phyloP scores from a whole-genome alignment of 176 grass and related monocot species.

The Triticum dicoccoides region DNA sequence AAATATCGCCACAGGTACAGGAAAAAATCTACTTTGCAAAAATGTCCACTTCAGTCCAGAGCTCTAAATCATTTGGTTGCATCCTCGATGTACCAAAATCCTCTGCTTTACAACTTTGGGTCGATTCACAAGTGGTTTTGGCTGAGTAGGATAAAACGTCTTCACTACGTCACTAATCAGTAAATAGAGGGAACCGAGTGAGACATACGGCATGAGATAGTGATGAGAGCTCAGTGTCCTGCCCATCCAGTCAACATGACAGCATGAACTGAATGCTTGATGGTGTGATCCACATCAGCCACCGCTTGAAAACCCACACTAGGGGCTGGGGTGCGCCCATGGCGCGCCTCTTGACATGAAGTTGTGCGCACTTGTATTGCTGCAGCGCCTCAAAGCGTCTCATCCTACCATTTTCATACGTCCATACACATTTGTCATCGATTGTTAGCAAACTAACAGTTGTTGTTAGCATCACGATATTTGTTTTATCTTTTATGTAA shows the following conservation, averaged over 20 bases:
- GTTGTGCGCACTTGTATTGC: too few relatives aligned
- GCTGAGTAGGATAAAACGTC: conserved; percentile 2
- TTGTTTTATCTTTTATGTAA: too few relatives aligned
- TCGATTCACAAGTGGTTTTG: neutral
- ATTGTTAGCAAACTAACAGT: too few relatives aligned
- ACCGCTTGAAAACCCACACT: neutral
- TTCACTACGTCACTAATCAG: neutral
- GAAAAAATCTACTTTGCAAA: conserved; percentile 1
- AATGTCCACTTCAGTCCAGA: neutral
- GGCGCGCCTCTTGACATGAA: too few relatives aligned
- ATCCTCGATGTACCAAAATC: neutral
- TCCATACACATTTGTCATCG: too few relatives aligned
- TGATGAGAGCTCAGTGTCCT: neutral
- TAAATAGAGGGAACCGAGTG: neutral
- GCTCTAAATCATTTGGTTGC: neutral
- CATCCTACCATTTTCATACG: too few relatives aligned
- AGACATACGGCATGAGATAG: neutral
- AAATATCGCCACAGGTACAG: neutral
- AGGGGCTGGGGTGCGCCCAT: too few relatives aligned
- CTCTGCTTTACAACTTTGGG: neutral
- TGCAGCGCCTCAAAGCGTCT: too few relatives aligned
- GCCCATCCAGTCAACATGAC: neutral
- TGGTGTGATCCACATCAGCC: neutral
- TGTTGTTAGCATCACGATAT: too few relatives aligned
- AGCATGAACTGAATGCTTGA: neutral